These are phyloP conservation scores for Themeda triandra DNA, from an alignment of 176 grass and related monocot genomes.

Conservation along the genomic window DNA sequence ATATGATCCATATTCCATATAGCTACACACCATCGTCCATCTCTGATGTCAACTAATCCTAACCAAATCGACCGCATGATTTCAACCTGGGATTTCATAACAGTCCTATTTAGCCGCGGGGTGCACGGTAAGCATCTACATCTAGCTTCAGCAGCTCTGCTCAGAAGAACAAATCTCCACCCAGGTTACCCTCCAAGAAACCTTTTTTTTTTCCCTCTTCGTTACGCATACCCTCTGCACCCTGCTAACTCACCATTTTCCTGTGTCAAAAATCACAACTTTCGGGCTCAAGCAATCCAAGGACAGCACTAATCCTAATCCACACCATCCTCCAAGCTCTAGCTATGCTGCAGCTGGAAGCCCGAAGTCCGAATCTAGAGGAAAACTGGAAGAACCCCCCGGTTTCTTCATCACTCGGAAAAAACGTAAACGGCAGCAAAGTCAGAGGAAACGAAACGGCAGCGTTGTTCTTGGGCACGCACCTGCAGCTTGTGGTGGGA, in stretches of 20 bases:
- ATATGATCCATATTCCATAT: too few relatives aligned
- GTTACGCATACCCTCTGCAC: background rate
- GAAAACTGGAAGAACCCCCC: background rate
- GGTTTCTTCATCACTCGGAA: background rate
- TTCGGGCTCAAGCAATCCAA: background rate
- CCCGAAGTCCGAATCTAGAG: background rate
- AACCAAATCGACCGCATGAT: background rate
- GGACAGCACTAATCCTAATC: background rate
- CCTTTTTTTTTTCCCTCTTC: background rate
- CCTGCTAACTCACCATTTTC: background rate
- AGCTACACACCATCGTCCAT: too few relatives aligned
- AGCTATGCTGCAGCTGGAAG: background rate
- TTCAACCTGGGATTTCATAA: background rate
- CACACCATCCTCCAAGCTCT: background rate
- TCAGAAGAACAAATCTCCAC: background rate
- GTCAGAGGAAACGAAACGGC: background rate
- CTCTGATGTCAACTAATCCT: background rate
- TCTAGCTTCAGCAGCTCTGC: background rate
- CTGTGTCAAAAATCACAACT: background rate
- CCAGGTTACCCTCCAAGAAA: background rate
- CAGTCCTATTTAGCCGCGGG: background rate
- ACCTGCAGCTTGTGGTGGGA: constrained; percentile 34
- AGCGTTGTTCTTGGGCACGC: background rate
- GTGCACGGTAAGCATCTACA: background rate
- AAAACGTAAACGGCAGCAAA: background rate